Evolutionary conservation across 371 early-diverging fungal species (phyloP).

Genomic region (Dentiscutata heterogama): DNA sequence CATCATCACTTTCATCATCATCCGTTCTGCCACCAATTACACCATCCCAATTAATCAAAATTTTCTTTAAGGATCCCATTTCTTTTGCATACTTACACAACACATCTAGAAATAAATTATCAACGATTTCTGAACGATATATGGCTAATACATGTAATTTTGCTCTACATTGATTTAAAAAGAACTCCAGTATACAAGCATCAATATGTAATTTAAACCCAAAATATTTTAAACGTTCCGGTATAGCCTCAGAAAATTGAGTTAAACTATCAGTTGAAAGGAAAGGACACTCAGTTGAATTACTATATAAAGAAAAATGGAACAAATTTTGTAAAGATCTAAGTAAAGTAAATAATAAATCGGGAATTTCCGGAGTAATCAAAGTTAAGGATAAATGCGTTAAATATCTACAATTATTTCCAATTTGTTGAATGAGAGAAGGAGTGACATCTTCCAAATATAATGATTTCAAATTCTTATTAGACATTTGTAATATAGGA

Average conservation of each 20-base stretch:
- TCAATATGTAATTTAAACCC: not conserved
- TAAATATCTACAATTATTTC: not conserved
- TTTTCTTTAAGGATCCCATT: not conserved
- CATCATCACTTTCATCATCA: no score
- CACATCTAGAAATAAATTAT: not conserved
- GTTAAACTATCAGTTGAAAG: conserved; percentile 7
- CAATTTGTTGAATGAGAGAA: not conserved
- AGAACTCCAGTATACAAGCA: conserved; percentile 3
- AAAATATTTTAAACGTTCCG: not conserved
- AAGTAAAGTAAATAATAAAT: not conserved
- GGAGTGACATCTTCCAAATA: not conserved
- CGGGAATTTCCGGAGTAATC: conserved; percentile 1
- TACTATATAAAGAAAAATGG: conserved; percentile 16
- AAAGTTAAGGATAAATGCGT: conserved; percentile 31
- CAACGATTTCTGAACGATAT: not conserved
- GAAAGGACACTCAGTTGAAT: conserved; percentile 19
- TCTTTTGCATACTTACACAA: not conserved
- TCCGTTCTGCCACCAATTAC: not conserved
- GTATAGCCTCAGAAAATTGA: not conserved
- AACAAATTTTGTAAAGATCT: not conserved
- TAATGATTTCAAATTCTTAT: not conserved
- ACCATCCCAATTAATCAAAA: conserved; percentile 3
- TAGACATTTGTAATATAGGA: not conserved
- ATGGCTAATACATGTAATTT: conserved; percentile 6
- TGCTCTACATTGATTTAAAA: conserved; percentile 28